Evolutionary conservation across 2,329 filamentous ascomycete genomes (phyloP), one percentile per base, ranked within the genome.

Genomic region (Colletotrichum gloeosporioides): DNA sequence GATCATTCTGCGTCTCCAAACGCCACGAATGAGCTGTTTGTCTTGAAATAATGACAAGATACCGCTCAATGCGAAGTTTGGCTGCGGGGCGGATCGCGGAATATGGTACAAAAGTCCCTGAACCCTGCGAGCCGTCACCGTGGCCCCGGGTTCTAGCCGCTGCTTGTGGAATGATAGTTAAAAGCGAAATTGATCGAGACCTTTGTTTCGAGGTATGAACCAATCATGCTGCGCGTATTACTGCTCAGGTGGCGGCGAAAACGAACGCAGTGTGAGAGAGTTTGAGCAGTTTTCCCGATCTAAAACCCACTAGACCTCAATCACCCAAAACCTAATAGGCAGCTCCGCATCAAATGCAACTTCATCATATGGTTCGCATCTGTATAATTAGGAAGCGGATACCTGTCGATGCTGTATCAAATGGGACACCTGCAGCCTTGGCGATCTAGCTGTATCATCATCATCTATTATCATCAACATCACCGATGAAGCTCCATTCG

Each of bases 241-340:
- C 31, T 36, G 44, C 44, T 53, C 44, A 22, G n/a, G 44, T 53
- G n/a, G 44, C 44, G 44, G 44, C 59, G 22, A 16, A 16, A 18
- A 25, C 29, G 31, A 32, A 15, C 59, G 59, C n/a, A 32, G 8
- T 8, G 18, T 63, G 59, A 63, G 59, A 8, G 31, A 22, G 59
- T 63, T 63, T 63, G 59, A 63, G 59, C 29, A 34, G 59, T 31
- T 63, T 63, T 63, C 31, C 27, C 59, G 27, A 63, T 15, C 57
- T 61, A 61, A 63, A 63, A 63, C 59, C 29, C 16, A 36, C 59
- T 63, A 62, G 31, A 63, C 18, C 27, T 63, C 6, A 34, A 63
- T 18, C 59, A 63, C 18, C 8, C 29, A 36, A n/a, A 63, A 22
- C 29, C 59, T 63, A 34, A 63, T 22, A 9, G 31, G 12, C 2